phyloP scores from a whole-genome alignment of 768 basidiomycete genomes.

The Boletus rubescentipes region DNA sequence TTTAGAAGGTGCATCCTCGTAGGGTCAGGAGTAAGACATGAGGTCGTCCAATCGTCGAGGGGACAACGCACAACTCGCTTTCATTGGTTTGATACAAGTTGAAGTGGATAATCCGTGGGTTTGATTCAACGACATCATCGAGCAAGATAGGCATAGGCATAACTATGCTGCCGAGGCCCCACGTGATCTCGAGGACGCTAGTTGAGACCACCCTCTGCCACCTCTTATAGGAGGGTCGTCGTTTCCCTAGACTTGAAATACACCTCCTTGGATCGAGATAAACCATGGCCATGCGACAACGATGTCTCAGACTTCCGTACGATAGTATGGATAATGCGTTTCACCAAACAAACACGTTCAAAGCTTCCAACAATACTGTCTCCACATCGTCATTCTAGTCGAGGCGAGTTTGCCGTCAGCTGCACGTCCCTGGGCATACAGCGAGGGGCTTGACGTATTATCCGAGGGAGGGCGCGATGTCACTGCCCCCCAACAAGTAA shows the following conservation, averaged over 20 bases:
- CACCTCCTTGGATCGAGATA: conserved; percentile 10
- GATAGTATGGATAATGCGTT: neutral
- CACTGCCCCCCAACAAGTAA: conserved; percentile 50
- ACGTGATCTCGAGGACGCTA: no score
- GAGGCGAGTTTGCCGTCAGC: neutral
- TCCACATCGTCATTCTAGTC: neutral
- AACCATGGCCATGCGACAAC: neutral
- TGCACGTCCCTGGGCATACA: neutral
- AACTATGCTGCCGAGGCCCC: conserved; percentile 10
- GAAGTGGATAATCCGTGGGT: no score
- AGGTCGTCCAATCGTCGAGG: conserved; percentile 27
- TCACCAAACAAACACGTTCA: neutral
- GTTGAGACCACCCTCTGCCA: conserved; percentile 36
- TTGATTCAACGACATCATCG: conserved; percentile 45
- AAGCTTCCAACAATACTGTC: neutral
- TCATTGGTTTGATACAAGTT: conserved; percentile 7
- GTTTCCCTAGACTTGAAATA: conserved; percentile 53
- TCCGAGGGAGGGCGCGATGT: conserved; percentile 55
- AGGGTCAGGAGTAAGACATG: conserved; percentile 48
- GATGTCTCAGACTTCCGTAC: neutral
- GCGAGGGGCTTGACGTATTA: neutral
- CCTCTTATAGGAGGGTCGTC: conserved; percentile 37
- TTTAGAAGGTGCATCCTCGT: conserved; percentile 47
- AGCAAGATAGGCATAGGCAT: conserved; percentile 38
- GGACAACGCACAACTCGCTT: conserved; percentile 12